Evolutionary conservation across 306 rosid species (phyloP).

Genomic region (Trichosanthes truncata): DNA sequence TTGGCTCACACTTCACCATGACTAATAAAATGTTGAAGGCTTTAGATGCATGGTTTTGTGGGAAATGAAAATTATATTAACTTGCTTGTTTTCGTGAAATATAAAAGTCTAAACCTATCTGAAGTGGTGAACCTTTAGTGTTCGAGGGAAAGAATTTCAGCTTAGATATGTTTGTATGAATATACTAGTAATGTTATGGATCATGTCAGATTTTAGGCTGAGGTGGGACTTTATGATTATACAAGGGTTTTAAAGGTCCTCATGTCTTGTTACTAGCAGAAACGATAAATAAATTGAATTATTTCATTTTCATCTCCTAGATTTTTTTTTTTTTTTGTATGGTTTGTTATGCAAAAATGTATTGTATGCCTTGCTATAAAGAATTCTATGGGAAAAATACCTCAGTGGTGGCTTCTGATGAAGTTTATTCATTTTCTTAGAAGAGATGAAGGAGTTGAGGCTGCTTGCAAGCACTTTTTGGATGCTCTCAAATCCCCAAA

Average conservation of each 20-base stretch:
- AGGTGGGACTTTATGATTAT: neutral
- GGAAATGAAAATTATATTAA: neutral
- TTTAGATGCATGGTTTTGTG: neutral
- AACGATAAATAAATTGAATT: neutral
- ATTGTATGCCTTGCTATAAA: neutral
- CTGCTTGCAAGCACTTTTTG: conserved; percentile 86
- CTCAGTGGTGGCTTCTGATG: conserved; percentile 29
- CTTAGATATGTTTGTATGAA: neutral
- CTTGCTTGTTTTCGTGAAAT: neutral
- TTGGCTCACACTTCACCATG: neutral
- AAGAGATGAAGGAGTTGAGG: conserved; percentile 94
- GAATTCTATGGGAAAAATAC: conserved; percentile 4
- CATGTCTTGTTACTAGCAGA: neutral
- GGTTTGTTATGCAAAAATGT: neutral
- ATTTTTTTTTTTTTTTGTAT: neutral
- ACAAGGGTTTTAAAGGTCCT: neutral
- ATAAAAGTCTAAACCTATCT: neutral
- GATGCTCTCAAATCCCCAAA: conserved; percentile 85
- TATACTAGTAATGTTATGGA: neutral
- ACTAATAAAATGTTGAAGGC: neutral
- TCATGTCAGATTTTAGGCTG: neutral
- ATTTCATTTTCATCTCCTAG: neutral
- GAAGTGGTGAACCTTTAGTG: neutral
- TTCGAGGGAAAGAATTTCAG: neutral
- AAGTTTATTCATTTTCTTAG: conserved; percentile 93